phyloP scores from a whole-genome alignment of 306 rosid genomes.

The Astragalus glycyphyllos region DNA sequence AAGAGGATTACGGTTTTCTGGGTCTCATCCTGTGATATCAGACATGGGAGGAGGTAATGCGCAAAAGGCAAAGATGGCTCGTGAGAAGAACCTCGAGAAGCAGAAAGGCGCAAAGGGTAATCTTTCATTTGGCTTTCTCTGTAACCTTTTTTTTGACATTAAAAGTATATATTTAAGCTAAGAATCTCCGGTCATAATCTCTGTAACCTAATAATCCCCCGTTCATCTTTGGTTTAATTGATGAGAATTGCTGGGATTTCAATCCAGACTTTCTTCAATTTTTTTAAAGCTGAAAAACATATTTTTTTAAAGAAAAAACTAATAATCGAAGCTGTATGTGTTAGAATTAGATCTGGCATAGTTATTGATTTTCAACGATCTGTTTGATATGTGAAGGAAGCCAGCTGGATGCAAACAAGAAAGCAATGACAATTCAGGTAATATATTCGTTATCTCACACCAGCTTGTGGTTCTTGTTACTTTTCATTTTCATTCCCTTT shows the following conservation, averaged over 20 bases:
- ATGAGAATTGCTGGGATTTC: background rate
- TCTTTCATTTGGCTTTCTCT: background rate
- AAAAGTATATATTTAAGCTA: too few species aligned
- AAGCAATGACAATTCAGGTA: conserved; percentile 83
- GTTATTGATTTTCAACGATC: conserved; percentile 8
- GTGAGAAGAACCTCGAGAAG: conserved; percentile 85
- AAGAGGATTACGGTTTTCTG: conserved; percentile 58
- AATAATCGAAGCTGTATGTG: conserved; percentile 1
- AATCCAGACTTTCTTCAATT: background rate
- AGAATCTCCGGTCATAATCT: too few species aligned
- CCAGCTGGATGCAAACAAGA: conserved; percentile 81
- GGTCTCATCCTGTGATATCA: conserved; percentile 23
- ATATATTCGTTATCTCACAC: conserved; percentile 7
- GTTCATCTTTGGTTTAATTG: background rate
- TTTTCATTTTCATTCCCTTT: background rate
- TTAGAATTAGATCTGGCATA: conserved; percentile 37
- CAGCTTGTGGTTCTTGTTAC: background rate
- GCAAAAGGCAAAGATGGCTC: conserved; percentile 88
- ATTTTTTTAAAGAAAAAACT: too few species aligned
- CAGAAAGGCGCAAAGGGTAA: conserved; percentile 61
- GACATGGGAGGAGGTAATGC: conserved; percentile 94
- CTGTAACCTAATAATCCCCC: background rate
- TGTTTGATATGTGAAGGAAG: conserved; percentile 54
- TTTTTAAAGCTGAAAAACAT: background rate
- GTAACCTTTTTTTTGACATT: too few species aligned